Evolutionary conservation across 2,329 filamentous ascomycete species (phyloP).

Genomic region (Trichoderma simmonsii): DNA sequence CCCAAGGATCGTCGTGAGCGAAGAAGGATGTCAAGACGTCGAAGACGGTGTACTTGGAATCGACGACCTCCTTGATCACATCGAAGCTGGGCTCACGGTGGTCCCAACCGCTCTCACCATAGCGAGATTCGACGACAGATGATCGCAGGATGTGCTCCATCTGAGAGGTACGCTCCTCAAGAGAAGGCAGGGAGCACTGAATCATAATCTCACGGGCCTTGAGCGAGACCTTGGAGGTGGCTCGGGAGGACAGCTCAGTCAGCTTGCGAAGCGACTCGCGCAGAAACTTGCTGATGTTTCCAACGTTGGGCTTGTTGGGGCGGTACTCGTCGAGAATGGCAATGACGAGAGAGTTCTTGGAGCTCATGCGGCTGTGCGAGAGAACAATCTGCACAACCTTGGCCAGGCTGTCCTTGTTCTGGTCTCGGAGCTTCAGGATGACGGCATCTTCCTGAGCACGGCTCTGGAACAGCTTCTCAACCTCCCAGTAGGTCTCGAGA

Average conservation of each 20-base stretch:
- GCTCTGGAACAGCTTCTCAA: slow-evolving; percentile 85
- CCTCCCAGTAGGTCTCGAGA: slow-evolving; percentile 75
- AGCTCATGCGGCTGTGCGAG: slow-evolving; percentile 85
- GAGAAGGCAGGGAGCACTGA: slow-evolving; percentile 90
- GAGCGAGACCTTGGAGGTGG: slow-evolving; percentile 89
- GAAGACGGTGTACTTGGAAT: slow-evolving; percentile 98
- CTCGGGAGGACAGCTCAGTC: slow-evolving; percentile 76
- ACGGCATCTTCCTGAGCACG: slow-evolving; percentile 91
- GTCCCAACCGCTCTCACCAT: slow-evolving; percentile 95
- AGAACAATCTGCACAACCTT: slow-evolving; percentile 86
- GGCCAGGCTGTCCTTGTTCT: slow-evolving; percentile 88
- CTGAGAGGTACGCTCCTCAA: slow-evolving; percentile 90
- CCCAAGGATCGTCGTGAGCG: slow-evolving; percentile 88
- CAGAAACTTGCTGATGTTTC: slow-evolving; percentile 85
- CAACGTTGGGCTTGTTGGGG: slow-evolving; percentile 87
- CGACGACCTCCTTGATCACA: slow-evolving; percentile 93
- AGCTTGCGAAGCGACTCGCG: slow-evolving; percentile 78
- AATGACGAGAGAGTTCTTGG: slow-evolving; percentile 91
- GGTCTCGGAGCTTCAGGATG: slow-evolving; percentile 87
- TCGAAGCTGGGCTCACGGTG: slow-evolving; percentile 89
- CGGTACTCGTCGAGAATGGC: slow-evolving; percentile 92
- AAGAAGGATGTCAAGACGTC: slow-evolving; percentile 96
- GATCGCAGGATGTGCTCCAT: slow-evolving; percentile 99
- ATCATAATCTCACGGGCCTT: slow-evolving; percentile 98
- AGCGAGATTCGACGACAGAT: slow-evolving; percentile 92